Base-by-base conservation (phyloP, 2,329 filamentous ascomycete species). In the Verticillium dahliae region DNA sequence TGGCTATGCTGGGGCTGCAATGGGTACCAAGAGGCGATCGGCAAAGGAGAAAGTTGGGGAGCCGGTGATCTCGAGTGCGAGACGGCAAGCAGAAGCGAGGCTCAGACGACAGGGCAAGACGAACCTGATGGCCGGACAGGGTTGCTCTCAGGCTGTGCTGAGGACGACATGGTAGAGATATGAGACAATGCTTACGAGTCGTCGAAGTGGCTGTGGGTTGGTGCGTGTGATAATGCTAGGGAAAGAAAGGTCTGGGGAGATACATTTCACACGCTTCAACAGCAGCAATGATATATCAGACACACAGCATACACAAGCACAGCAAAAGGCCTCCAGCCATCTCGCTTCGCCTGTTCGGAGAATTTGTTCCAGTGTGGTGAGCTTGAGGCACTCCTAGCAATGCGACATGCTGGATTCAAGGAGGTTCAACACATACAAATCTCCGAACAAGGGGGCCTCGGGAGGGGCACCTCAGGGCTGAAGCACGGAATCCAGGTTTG, bases 241-340 rank as follows among this genome's bases (percentile, higher is more conserved):
- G 45, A 38, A 14, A 10, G 45, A 27, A 22, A 22, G n/a, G 45
- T 50, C 45, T 50, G 45, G 45, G 7, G 45, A 50, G 4, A 10
- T 22, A 9, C 18, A 11, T 14, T n/a, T 45, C 37, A 45, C 4
- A 38, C 14, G 57, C 37, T 58, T 41, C 38, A 58, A 50, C 38
- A 58, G 38, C 22, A 58, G 10, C 22, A 33, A 27, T 58, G 39
- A 58, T 58, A 58, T 58, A 58, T 58, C 57, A 58, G 33, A 38
- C 27, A 13, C 27, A 4, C n/a, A 22, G 22, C 15, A 37, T 10
- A 6, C 35, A 37, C n/a, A 22, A 50, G n/a, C 27, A 27, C 27
- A 27, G 27, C 27, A 27, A 7, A n/a, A 50, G 45, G 45, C 45
- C 45, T 50, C 45, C 45, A 50, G 45, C 45, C 45, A 50, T 22